Evolutionary conservation across 768 basidiomycete genomes (phyloP), one percentile per base, ranked within the genome.

Genomic region (Termitomyces sp.): DNA sequence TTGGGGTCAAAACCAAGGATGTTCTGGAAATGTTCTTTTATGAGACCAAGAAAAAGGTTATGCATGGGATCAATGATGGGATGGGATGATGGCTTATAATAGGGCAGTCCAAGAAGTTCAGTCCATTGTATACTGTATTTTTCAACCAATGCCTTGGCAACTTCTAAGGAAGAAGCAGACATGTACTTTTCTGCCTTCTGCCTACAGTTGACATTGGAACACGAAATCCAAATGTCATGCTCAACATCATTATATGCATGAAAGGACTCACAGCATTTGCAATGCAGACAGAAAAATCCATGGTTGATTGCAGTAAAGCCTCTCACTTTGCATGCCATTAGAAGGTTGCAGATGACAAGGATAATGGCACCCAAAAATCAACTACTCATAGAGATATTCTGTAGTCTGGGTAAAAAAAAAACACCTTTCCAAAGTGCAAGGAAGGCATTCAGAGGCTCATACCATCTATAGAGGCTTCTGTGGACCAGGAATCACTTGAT

Each of bases 401-500:
- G 37, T 35, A 11, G 62, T 63, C 9, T 27, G 49, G 21, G 19
- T 52, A n/a, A n/a, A 43, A 62, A 60, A 17, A 4, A 27, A n/a
- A 62, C 53, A 3, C 61, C 61, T 3, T n/a, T 34, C 61, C 58
- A 62, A 39, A 62, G 47, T 23, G 51, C 28, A 2, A 63, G 40
- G 9, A 73, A 58, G 21, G 63, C 60, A 39, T 71, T 62, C 16
- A 67, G 27, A 62, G 59, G 40, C 70, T 70, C 21, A 67, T 56
- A 8, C 54, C 37, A 23, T 66, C 62, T 0, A 52, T 25, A 48
- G 1, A n/a, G 71, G 73, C 46, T 74, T 69, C 5, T 64, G 56
- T 5, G 72, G 73, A 1, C 73, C 71, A 44, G 73, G 73, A 25
- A 74, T 68, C 2, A 12, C 64, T 68, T 30, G 63, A 8, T 73